phyloP scores from a whole-genome alignment of 1,284 basidiomycete species.

The Mycosarcoma mackinlayi region DNA sequence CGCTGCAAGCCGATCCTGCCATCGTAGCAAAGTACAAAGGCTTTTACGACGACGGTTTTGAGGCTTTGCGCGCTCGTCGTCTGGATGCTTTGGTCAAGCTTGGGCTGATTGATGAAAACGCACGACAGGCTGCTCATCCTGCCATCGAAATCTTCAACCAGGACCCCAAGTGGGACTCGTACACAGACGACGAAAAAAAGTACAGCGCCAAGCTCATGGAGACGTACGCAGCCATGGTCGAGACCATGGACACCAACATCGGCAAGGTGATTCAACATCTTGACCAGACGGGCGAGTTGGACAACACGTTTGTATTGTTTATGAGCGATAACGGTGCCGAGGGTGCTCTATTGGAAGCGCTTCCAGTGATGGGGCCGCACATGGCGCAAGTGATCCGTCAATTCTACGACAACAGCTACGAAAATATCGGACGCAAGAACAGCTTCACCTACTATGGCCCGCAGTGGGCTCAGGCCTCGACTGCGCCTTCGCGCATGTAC shows the following conservation, averaged over 20 bases:
- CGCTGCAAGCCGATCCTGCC: constrained; percentile 43
- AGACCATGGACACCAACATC: constrained; percentile 65
- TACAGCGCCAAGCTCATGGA: constrained; percentile 61
- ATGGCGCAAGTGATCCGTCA: constrained; percentile 37
- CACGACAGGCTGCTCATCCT: constrained; percentile 46
- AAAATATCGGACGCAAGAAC: constrained; percentile 54
- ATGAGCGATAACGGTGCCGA: constrained; percentile 68
- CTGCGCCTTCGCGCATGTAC: constrained; percentile 63
- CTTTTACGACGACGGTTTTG: constrained; percentile 63
- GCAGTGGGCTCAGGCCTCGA: constrained; percentile 64
- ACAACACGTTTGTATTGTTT: constrained; percentile 68
- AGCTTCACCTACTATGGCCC: constrained; percentile 59
- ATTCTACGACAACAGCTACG: constrained; percentile 56
- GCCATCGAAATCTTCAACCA: constrained; percentile 19
- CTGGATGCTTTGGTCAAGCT: constrained; percentile 49
- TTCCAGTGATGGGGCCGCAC: constrained; percentile 43
- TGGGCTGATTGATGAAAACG: constrained; percentile 52
- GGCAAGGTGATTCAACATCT: constrained; percentile 57
- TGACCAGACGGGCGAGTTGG: constrained; percentile 48
- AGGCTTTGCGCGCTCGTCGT: constrained; percentile 55
- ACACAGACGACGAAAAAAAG: constrained; percentile 49
- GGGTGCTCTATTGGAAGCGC: constrained; percentile 57
- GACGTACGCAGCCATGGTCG: constrained; percentile 68
- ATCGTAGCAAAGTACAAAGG: constrained; percentile 59
- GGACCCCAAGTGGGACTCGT: constrained; percentile 51